A percentile compares a stretch with the other conserved stretches of the same genome.
Conservation (phyloP, 2,329 filamentous ascomycete genomes). For the Colletotrichum endophyticum region DNA sequence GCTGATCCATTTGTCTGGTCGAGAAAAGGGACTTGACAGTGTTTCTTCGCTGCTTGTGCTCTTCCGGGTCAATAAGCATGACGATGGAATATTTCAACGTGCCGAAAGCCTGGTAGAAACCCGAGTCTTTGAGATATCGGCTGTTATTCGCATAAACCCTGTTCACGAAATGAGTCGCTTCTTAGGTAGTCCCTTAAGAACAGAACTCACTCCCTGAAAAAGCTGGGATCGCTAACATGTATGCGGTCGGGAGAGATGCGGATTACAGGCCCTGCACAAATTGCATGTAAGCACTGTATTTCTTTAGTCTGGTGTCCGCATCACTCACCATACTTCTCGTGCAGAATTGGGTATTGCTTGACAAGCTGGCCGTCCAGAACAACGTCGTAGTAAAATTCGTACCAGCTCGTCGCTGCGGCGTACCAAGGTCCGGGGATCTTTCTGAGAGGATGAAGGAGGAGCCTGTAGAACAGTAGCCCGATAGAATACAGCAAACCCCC, state of each 20-base stretch:
- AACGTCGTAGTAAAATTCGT: slow-evolving; percentile 28
- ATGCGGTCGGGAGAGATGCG: neutral
- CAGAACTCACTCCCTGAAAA: neutral
- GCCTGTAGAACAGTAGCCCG: slow-evolving; percentile 22
- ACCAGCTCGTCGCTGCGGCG: slow-evolving; percentile 26
- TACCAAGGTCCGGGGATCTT: slow-evolving; percentile 32
- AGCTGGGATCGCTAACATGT: neutral
- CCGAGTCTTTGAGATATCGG: neutral
- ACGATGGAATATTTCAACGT: neutral
- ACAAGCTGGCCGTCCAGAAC: neutral
- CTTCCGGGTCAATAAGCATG: neutral
- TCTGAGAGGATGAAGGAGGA: slow-evolving; percentile 32
- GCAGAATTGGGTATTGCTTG: neutral
- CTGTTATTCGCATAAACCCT: neutral
- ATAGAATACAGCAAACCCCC: neutral
- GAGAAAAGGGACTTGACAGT: neutral
- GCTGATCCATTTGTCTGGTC: neutral
- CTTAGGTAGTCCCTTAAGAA: neutral
- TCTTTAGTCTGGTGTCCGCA: no score
- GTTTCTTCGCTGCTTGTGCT: neutral
- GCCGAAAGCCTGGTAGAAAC: neutral
- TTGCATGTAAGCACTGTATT: neutral
- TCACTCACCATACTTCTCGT: neutral
- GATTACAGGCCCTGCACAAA: neutral
- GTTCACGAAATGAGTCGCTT: neutral